These are phyloP conservation scores for Cucurbitaria berberidis DNA, from an alignment of 2,329 filamentous ascomycete genomes.

Conservation along the genomic window DNA sequence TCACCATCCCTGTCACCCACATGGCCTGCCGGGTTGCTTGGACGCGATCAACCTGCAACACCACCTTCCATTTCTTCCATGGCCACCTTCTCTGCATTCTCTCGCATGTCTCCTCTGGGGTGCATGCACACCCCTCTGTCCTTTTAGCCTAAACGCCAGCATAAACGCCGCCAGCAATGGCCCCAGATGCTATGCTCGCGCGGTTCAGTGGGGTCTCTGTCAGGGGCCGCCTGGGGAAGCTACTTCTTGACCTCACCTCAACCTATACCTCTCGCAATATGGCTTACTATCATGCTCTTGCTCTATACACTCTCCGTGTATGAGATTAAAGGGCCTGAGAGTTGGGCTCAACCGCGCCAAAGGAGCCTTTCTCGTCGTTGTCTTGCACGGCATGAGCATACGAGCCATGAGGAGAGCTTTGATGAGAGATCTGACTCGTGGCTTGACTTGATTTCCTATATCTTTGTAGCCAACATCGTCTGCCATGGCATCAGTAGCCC, in stretches of 20 bases:
- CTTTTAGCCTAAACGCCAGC: slow-evolving; percentile 34
- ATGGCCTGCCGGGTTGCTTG: slow-evolving; percentile 36
- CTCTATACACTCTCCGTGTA: slow-evolving; percentile 20
- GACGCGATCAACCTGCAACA: slow-evolving; percentile 42
- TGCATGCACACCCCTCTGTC: slow-evolving; percentile 9
- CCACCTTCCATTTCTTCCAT: slow-evolving; percentile 16
- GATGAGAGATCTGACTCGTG: slow-evolving; percentile 44
- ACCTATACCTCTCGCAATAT: slow-evolving; percentile 31
- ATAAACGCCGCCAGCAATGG: slow-evolving; percentile 28
- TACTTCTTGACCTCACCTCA: slow-evolving; percentile 36
- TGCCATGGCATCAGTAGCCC: slow-evolving; percentile 22
- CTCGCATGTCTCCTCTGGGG: slow-evolving; percentile 3
- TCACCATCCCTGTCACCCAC: slow-evolving; percentile 42
- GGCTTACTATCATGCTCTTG: slow-evolving; percentile 9
- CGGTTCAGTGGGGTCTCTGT: slow-evolving; percentile 28
- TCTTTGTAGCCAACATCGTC: slow-evolving; percentile 18
- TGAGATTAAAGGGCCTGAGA: slow-evolving; percentile 44
- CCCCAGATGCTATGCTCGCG: slow-evolving; percentile 25
- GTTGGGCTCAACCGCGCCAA: slow-evolving; percentile 23
- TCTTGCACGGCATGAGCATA: slow-evolving; percentile 28
- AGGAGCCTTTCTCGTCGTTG: slow-evolving; percentile 13
- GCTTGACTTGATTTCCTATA: slow-evolving; percentile 44
- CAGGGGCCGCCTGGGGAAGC: slow-evolving; percentile 13
- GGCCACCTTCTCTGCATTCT: slow-evolving; percentile 2
- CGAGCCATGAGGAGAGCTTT: slow-evolving; percentile 24